These are phyloP conservation scores for Aspergillus heteromorphus DNA, from an alignment of 495 filamentous ascomycete species.

Conservation along the genomic window DNA sequence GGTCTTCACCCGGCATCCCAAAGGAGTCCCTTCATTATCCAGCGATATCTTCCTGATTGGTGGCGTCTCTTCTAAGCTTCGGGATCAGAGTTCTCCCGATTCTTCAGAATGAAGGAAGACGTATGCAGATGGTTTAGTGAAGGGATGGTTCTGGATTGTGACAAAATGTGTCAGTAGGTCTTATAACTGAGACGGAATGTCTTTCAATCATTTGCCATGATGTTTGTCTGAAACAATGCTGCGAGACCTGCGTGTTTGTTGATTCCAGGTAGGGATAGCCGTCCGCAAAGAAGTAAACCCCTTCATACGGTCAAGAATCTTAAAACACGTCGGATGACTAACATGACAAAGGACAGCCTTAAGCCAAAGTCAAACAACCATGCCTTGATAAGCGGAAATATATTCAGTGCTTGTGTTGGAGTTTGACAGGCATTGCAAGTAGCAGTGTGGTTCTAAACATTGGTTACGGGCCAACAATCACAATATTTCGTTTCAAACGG, in stretches of 20 bases:
- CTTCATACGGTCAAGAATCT: too few species aligned
- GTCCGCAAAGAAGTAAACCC: not conserved
- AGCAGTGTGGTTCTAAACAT: too few species aligned
- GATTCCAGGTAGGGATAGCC: not conserved
- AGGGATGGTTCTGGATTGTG: not conserved
- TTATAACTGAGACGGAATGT: not conserved
- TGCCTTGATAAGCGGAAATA: too few species aligned
- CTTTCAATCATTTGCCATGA: not conserved
- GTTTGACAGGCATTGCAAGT: too few species aligned
- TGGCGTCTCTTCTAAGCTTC: not conserved
- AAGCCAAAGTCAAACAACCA: too few species aligned
- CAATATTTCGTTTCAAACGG: too few species aligned
- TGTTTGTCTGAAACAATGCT: not conserved
- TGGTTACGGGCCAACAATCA: too few species aligned
- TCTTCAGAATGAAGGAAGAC: not conserved
- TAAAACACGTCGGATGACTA: not conserved
- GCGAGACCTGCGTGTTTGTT: not conserved
- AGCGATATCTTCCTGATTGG: not conserved
- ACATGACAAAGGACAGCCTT: not conserved
- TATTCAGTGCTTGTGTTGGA: too few species aligned
- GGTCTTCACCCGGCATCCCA: not conserved
- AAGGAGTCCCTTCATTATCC: not conserved
- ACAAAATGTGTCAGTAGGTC: not conserved
- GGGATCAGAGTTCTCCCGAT: not conserved
- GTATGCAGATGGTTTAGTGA: not conserved